Conservation (phyloP, 768 basidiomycete species). For the Podaxis sp. region DNA sequence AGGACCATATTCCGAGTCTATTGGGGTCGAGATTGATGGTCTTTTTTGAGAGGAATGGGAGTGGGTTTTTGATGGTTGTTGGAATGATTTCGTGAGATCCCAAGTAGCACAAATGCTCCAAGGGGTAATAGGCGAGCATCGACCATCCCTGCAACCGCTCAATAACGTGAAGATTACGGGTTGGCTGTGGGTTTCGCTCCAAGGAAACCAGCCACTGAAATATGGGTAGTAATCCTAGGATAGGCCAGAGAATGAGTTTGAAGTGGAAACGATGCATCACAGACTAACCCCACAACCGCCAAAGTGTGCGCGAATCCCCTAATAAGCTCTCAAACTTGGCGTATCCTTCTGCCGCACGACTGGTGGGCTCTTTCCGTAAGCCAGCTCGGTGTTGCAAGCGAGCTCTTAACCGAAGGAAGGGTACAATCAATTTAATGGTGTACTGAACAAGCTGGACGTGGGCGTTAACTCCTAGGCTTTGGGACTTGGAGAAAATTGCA, state of each 20-base stretch:
- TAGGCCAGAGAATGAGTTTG: not conserved
- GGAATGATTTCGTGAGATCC: constrained; percentile 58
- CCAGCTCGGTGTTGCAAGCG: constrained; percentile 65
- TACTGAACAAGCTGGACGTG: constrained; percentile 64
- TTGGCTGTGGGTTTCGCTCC: constrained; percentile 69
- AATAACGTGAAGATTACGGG: constrained; percentile 64
- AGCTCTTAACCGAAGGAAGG: constrained; percentile 62
- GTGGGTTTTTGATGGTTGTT: constrained; percentile 40
- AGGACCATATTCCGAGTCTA: constrained; percentile 62
- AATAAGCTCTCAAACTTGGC: constrained; percentile 52
- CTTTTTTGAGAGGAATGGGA: constrained; percentile 36
- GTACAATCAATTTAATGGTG: constrained; percentile 62
- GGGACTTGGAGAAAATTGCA: constrained; percentile 7
- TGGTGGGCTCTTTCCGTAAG: constrained; percentile 46
- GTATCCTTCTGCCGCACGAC: constrained; percentile 47
- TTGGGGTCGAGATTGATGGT: constrained; percentile 41
- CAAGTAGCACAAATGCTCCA: constrained; percentile 74
- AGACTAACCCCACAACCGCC: constrained; percentile 76
- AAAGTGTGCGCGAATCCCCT: constrained; percentile 66
- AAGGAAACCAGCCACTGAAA: constrained; percentile 76
- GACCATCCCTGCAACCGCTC: constrained; percentile 78
- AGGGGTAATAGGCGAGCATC: constrained; percentile 77
- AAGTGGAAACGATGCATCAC: not conserved
- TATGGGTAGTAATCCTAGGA: constrained; percentile 68
- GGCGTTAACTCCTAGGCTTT: not conserved